These are phyloP conservation scores for Tilletia walkeri DNA, from an alignment of 1,284 basidiomycete genomes.

Conservation along the genomic window DNA sequence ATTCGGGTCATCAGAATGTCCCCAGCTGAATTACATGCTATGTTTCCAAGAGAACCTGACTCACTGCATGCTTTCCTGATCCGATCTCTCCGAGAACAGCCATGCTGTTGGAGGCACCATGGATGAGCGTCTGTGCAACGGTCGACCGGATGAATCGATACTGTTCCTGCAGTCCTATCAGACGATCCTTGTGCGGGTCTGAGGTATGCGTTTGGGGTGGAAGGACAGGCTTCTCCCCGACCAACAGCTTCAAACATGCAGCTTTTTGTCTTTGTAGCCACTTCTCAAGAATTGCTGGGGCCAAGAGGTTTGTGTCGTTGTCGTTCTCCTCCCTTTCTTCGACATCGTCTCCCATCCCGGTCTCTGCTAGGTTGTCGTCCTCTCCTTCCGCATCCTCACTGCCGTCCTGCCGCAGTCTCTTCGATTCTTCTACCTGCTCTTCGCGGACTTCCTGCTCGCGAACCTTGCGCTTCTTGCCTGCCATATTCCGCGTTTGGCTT, in stretches of 20 bases:
- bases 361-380: not conserved
- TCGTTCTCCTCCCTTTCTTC: not conserved
- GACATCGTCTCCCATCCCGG: not conserved
- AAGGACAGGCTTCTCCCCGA: not conserved
- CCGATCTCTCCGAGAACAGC: not conserved
- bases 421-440: too few relatives aligned
- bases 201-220: not conserved
- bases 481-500: too few relatives aligned
- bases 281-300: not conserved
- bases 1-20: not conserved
- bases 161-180: not conserved
- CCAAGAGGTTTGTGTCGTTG: not conserved
- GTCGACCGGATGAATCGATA: not conserved
- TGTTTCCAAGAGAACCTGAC: not conserved
- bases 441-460: too few relatives aligned
- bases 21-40: not conserved
- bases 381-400: not conserved
- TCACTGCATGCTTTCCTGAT: slow-evolving; percentile 14
- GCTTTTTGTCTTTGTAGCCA: not conserved
- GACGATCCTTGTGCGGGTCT: slow-evolving; percentile 1
- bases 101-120: not conserved
- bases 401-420: not conserved
- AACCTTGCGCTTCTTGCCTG: too few relatives aligned
- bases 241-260: not conserved
- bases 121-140: not conserved